Evolutionary conservation across 2,329 filamentous ascomycete genomes (phyloP), one percentile per base, ranked within the genome.

Genomic region (Colletotrichum sp.): DNA sequence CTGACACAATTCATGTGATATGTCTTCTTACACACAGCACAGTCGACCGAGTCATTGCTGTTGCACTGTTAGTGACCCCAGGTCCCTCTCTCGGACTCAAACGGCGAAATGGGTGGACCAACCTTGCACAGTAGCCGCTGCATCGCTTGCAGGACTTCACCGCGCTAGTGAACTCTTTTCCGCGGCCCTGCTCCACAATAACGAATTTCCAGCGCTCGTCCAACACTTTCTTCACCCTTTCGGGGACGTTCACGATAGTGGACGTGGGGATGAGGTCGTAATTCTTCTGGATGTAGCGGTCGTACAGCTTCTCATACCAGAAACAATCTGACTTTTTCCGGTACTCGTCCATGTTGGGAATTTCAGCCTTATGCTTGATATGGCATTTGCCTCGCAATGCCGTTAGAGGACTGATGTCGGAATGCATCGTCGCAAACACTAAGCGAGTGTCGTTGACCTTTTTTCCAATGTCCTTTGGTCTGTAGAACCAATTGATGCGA

Each of bases 1-100:
- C 94, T 94, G 72, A 99, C 97, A 84, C 97, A 99, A 81, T 96
- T 95, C 96, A 99, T 98, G 87, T 99, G 97, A 86, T 98, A 99
- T 16, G 96, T 98, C 84, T 96, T 93, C 82, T 93, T 92, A 85
- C 97, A 99, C 71, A 98, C 96, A 60, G 96, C 97, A 84, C 97
- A 99, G 84, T 98, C 96, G 28, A 98, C 97, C 52, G 97, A 98
- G 86, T 98, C 95, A 83, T 95, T 94, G 81, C 95, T 97, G 72
- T 67, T 67, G 25, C 69, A 28, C 36, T 67, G 39, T 71, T 64
- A 68, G 67, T 32, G 64, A 71, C 71, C 58, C 70, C 74, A 25
- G 65, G 52, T 66, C 56, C 55, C 58, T 39, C 52, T 58, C 32
- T 58, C 66, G 36, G 48, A 67, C 61, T 72, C 32, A 76, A 69